Evolutionary conservation across 2,329 filamentous ascomycete species (phyloP).

Genomic region (Diaporthe caulivora): DNA sequence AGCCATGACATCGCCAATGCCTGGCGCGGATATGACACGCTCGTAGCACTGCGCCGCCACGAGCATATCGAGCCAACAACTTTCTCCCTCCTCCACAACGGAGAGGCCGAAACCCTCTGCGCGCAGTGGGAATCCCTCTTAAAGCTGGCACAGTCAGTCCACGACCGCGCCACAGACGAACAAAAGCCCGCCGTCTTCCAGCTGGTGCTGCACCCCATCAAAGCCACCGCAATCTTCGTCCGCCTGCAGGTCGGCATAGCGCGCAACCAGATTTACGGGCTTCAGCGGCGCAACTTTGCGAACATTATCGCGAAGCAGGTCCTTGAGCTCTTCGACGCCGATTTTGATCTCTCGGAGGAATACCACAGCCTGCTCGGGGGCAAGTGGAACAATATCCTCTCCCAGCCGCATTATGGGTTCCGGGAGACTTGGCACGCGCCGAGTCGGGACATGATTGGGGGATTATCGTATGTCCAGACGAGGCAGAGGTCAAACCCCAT

Average conservation of each 20-base stretch:
- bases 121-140: conserved; percentile 63
- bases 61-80: conserved; percentile 69
- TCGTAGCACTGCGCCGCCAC: conserved; percentile 67
- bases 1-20: conserved; percentile 59
- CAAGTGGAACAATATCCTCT: conserved; percentile 69
- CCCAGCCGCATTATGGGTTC: conserved; percentile 62
- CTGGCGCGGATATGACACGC: conserved; percentile 64
- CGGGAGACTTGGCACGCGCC: conserved; percentile 70
- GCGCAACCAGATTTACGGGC: conserved; percentile 65
- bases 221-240: conserved; percentile 67
- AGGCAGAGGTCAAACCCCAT: conserved; percentile 62
- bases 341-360: conserved; percentile 61
- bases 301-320: conserved; percentile 62
- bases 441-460: conserved; percentile 65
- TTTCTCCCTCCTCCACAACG: conserved; percentile 70
- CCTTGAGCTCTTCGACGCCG: conserved; percentile 62
- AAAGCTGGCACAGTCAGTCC: conserved; percentile 58
- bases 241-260: conserved; percentile 60
- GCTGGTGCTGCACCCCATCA: conserved; percentile 70
- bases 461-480: conserved; percentile 65
- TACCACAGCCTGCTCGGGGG: conserved; percentile 64
- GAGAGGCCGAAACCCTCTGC: conserved; percentile 68
- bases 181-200: conserved; percentile 70
- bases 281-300: conserved; percentile 68
- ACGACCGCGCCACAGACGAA: conserved; percentile 55